Conservation (phyloP, 2,329 filamentous ascomycete genomes). For the Gliomastix tumulicola region DNA sequence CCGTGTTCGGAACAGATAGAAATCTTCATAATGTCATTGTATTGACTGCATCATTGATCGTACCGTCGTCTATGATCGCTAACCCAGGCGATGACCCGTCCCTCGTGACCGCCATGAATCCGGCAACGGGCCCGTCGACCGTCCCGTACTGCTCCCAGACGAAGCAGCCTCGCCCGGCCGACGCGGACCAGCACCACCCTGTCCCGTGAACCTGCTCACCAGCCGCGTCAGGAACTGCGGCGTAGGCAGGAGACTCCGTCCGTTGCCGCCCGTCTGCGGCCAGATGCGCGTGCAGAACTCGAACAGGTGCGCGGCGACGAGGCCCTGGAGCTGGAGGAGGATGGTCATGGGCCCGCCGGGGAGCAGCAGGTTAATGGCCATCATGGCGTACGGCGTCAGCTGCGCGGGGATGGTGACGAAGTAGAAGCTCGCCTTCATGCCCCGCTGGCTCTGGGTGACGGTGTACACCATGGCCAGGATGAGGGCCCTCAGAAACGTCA, state of each 20-base stretch:
- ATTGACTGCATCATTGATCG: too few species aligned
- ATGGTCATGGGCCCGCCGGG: slow-evolving; percentile 45
- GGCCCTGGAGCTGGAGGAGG: slow-evolving; percentile 63
- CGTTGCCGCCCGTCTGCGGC: slow-evolving; percentile 74
- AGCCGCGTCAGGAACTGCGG: slow-evolving; percentile 64
- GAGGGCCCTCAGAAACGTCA: slow-evolving; percentile 55
- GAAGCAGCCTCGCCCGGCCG: not conserved
- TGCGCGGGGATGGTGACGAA: slow-evolving; percentile 79
- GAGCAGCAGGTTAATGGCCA: slow-evolving; percentile 67
- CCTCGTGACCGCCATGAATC: slow-evolving; percentile 60
- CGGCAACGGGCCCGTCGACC: slow-evolving; percentile 44
- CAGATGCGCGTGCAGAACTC: slow-evolving; percentile 86
- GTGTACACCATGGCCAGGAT: slow-evolving; percentile 79
- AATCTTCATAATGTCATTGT: too few species aligned
- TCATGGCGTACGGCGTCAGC: slow-evolving; percentile 72
- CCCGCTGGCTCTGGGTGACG: slow-evolving; percentile 77
- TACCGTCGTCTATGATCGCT: slow-evolving; percentile 14
- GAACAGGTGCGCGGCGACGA: slow-evolving; percentile 81
- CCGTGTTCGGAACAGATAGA: too few species aligned
- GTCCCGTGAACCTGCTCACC: slow-evolving; percentile 33
- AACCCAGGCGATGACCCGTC: slow-evolving; percentile 54
- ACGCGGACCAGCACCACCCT: not conserved
- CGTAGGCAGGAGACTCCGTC: slow-evolving; percentile 67
- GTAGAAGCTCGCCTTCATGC: slow-evolving; percentile 69
- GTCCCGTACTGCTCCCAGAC: slow-evolving; percentile 20